These are phyloP conservation scores for Geoglossum cookeanum DNA, from an alignment of 2,329 filamentous ascomycete species.

Conservation along the genomic window DNA sequence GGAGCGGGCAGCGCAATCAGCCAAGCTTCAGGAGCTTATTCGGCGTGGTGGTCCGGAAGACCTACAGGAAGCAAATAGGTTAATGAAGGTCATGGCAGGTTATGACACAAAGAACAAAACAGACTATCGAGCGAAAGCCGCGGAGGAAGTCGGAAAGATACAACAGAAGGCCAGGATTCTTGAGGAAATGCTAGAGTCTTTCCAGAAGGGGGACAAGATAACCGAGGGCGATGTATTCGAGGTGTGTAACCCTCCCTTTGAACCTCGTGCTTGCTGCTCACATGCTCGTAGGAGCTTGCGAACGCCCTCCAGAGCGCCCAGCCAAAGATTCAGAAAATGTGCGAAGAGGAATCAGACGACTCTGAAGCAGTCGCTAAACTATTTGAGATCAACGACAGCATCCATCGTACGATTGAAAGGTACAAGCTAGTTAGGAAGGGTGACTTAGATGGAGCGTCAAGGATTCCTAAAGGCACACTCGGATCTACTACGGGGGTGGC, in stretches of 20 bases:
- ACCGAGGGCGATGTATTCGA: conserved; percentile 49
- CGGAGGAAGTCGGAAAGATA: conserved; percentile 83
- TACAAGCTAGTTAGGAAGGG: conserved; percentile 96
- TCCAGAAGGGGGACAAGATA: conserved; percentile 65
- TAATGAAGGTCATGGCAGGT: conserved; percentile 99
- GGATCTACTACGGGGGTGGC: conserved; percentile 45
- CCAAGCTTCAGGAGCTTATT: conserved; percentile 95
- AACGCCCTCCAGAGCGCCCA: conserved; percentile 80
- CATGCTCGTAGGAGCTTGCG: conserved; percentile 49
- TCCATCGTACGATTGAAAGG: conserved; percentile 86
- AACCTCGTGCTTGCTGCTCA: conserved; percentile 4
- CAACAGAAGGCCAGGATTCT: conserved; percentile 86
- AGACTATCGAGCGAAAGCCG: conserved; percentile 92
- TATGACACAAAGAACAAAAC: conserved; percentile 92
- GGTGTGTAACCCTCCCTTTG: conserved; percentile 19
- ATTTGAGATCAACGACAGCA: conserved; percentile 95
- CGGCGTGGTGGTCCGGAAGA: conserved; percentile 80
- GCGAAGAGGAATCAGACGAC: conserved; percentile 94
- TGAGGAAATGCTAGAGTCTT: conserved; percentile 79
- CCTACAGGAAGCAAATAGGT: conserved; percentile 83
- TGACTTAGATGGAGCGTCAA: conserved; percentile 64
- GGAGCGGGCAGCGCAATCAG: conserved; percentile 81
- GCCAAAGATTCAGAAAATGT: conserved; percentile 99
- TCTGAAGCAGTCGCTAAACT: conserved; percentile 89
- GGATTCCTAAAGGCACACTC: conserved; percentile 64